Conservation (phyloP, 257 asterid genomes). For the Solanum sejunctum region DNA sequence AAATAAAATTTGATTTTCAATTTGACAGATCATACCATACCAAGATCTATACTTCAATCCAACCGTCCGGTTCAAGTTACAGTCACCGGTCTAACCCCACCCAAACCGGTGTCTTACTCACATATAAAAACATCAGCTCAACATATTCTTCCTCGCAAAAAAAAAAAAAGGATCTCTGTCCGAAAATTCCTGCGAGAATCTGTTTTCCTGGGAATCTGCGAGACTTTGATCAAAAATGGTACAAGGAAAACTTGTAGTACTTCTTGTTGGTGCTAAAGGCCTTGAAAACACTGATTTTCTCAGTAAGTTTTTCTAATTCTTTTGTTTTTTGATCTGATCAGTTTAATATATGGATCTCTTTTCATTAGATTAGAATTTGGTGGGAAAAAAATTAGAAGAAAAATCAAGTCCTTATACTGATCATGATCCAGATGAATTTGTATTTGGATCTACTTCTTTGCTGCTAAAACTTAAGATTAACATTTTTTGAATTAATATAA, state of each 20-base stretch:
- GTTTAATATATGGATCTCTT: not conserved
- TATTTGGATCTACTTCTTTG: no score
- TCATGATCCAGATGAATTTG: not conserved
- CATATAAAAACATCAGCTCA: not conserved
- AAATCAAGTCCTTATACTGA: not conserved
- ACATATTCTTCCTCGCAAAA: not conserved
- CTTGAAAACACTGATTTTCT: slow-evolving; percentile 49
- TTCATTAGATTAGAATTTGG: not conserved
- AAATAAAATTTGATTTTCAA: no score
- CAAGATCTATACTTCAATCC: not conserved
- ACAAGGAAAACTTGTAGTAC: slow-evolving; percentile 45
- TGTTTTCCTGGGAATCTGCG: not conserved
- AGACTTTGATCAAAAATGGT: slow-evolving; percentile 10
- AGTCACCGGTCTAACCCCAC: not conserved
- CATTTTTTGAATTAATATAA: no score
- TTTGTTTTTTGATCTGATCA: not conserved
- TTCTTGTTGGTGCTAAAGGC: slow-evolving; percentile 41
- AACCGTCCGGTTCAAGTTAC: not conserved
- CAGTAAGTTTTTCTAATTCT: slow-evolving; percentile 14
- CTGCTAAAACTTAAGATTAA: no score
- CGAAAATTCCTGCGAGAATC: not conserved
- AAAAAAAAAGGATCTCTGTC: not conserved
- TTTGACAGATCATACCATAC: not conserved
- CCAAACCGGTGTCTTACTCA: not conserved
- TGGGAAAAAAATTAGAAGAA: no score